Percentiles rank a stretch among this genome's conserved stretches.
Conservation (phyloP, 2,329 filamentous ascomycete genomes). For the Aspergillus spinulosporus region DNA sequence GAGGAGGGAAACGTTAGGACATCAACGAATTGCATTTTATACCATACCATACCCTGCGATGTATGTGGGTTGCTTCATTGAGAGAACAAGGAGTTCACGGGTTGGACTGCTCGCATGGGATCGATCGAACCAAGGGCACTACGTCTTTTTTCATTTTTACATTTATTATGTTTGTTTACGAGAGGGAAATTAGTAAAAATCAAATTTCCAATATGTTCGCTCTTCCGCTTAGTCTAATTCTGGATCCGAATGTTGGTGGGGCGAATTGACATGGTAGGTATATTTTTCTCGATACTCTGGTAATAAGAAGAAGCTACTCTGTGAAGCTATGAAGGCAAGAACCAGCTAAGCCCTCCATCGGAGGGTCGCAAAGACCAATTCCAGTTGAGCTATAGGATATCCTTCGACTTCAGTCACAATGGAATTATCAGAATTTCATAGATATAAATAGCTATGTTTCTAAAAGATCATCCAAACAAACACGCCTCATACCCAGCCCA, state of each 20-base stretch:
- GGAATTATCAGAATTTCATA: slow-evolving; percentile 4
- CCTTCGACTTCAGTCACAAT: slow-evolving; percentile 19
- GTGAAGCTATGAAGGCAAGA: too few species aligned
- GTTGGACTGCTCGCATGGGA: slow-evolving; percentile 36
- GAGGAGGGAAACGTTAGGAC: slow-evolving; percentile 20
- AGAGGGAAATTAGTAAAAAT: slow-evolving; percentile 1
- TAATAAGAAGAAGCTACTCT: too few species aligned
- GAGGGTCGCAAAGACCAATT: slow-evolving; percentile 1
- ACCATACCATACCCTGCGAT: slow-evolving; percentile 20
- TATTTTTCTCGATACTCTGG: too few species aligned
- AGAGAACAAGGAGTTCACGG: slow-evolving; percentile 40
- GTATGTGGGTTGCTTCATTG: slow-evolving; percentile 25
- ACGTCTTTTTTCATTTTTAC: slow-evolving; percentile 19
- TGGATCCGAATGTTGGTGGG: background rate
- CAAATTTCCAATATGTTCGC: background rate
- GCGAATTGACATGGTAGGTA: too few species aligned
- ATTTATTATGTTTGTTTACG: slow-evolving; percentile 14
- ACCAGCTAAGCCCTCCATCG: too few species aligned
- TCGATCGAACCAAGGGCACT: slow-evolving; percentile 24
- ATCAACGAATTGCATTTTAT: background rate
- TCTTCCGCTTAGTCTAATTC: background rate
- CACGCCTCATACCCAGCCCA: slow-evolving; percentile 7
- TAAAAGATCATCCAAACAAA: slow-evolving; percentile 15
- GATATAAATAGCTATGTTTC: background rate
- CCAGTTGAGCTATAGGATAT: slow-evolving; percentile 2